phyloP scores from a whole-genome alignment of 768 basidiomycete genomes.

The Leccinum boreale region DNA sequence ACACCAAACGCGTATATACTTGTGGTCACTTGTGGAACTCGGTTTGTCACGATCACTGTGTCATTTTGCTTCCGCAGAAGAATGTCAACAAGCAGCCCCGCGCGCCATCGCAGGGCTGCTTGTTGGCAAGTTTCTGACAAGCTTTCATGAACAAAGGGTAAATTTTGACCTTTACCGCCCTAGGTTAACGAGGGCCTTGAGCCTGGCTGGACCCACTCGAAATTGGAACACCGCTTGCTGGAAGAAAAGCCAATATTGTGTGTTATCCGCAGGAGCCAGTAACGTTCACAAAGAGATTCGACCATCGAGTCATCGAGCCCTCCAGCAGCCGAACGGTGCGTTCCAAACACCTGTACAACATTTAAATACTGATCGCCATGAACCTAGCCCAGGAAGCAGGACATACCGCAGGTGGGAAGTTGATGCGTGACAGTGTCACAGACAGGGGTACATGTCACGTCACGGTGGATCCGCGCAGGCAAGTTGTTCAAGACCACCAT shows the following conservation, averaged over 20 bases:
- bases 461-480: constrained; percentile 25
- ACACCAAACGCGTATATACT: constrained; percentile 22
- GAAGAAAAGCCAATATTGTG: background rate
- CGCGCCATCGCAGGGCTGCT: background rate
- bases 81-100: background rate
- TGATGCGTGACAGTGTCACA: constrained; percentile 23
- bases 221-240: constrained; percentile 15
- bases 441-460: constrained; percentile 29
- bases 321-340: constrained; percentile 3
- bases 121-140: background rate
- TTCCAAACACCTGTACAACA: background rate
- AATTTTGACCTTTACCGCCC: background rate
- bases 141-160: constrained; percentile 4
- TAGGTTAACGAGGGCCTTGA: background rate
- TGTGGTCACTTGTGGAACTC: constrained; percentile 13
- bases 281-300: background rate
- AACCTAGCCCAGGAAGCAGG: too few relatives aligned
- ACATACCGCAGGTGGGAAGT: constrained; percentile 7
- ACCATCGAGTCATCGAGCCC: background rate
- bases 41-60: constrained; percentile 9
- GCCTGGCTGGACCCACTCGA: constrained; percentile 4
- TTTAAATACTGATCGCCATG: background rate
- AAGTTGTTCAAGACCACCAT: constrained; percentile 31
- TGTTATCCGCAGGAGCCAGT: background rate
- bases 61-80: constrained; percentile 17